These are phyloP conservation scores for Acanthamoeba lenticulata DNA, from an alignment of 208 protist species.

Conservation along the genomic window DNA sequence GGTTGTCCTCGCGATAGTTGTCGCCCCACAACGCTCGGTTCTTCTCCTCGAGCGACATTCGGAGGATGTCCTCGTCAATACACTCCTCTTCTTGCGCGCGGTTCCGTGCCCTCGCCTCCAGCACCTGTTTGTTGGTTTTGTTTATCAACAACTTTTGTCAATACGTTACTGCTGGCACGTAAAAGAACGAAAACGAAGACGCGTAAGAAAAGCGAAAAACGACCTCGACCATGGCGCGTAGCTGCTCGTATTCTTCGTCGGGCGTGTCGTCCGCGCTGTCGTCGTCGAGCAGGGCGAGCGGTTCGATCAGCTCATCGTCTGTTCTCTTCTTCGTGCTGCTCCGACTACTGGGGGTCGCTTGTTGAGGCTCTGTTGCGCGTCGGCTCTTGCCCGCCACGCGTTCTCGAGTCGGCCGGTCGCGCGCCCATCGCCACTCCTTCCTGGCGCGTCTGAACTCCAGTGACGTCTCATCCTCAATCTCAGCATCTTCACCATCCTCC, in stretches of 20 bases:
- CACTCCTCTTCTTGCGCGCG: not conserved
- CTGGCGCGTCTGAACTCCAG: not conserved
- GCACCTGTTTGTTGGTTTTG: not conserved
- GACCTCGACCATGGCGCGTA: not conserved
- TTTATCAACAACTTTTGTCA: not conserved
- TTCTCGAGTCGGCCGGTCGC: not conserved
- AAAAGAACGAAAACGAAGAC: too few species aligned
- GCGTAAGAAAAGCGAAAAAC: too few species aligned
- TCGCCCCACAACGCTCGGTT: not conserved
- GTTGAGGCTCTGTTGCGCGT: not conserved
- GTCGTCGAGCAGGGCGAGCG: not conserved
- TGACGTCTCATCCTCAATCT: too few species aligned
- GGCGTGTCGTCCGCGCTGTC: not conserved
- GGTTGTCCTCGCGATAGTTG: not conserved
- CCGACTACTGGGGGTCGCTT: too few species aligned
- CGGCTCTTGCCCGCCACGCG: not conserved
- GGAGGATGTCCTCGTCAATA: not conserved
- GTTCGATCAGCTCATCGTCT: too few species aligned
- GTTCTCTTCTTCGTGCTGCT: too few species aligned
- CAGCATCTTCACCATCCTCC: too few species aligned
- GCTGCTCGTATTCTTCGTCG: not conserved
- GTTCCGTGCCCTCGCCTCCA: not conserved
- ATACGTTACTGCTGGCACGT: too few species aligned
- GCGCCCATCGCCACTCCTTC: not conserved
- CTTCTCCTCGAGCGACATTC: not conserved